Base-by-base conservation (phyloP, 208 protist genomes). In the Wallacemonas sp. region DNA sequence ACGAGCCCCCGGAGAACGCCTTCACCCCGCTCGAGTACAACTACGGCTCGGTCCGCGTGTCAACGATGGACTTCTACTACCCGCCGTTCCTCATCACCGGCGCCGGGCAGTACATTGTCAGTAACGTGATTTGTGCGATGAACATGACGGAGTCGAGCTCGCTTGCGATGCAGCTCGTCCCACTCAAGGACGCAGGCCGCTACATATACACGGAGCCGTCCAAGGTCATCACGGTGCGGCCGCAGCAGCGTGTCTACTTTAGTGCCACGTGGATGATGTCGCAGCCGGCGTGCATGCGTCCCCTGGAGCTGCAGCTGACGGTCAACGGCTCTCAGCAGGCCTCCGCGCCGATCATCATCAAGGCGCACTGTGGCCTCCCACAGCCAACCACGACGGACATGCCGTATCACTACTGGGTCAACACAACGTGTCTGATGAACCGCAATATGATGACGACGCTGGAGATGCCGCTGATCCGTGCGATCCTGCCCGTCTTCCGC, bases 341-440 rank as follows among this genome's bases (percentile, higher is more conserved):
- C 0, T 88, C 82, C 6, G 85, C 85, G 5, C 83, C 85, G 61
- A 84, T 96, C 36, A 70, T 90, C 19, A 83, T 96, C 69, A 77
- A 81, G 64, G 78, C 86, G 36, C 85, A 96, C 73, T 80, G 81
- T 55, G 76, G 68, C 19, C 62, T 84, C 5, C 90, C 90, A 29
- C 85, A 91, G 68, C 77, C 72, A 16, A 70, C 63, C 24, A 70
- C 70, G 24, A 79, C 74, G 16, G 84, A 93, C 64, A 66, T 83
- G 21, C 85, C 90, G 6, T 96, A 88, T 52, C 87, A 91, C 47
- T 96, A 94, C 74, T 96, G 90, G 90, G 74, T 93, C 19, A 96
- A 96, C 69, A 92, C 82, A 21, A 90, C 83, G 38, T 85, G 83
- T 57, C 55, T 88, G 27, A 88, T 85, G 44, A 96, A 96, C 65